phyloP scores from a whole-genome alignment of 2,329 filamentous ascomycete species.

The Colletotrichum sp. region DNA sequence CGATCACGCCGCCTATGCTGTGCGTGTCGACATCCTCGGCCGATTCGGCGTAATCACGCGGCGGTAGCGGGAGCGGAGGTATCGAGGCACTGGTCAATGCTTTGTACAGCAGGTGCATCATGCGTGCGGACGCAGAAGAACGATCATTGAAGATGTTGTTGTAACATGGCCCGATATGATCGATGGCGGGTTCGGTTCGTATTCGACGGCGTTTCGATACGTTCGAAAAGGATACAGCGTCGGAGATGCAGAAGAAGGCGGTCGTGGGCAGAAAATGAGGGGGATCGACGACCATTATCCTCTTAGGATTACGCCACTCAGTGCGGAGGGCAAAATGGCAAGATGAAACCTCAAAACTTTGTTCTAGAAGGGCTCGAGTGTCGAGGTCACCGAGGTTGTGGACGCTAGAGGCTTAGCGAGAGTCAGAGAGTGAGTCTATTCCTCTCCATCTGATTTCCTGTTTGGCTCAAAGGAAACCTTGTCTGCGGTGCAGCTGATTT shows the following conservation, averaged over 20 bases:
- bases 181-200: background rate
- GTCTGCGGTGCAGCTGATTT: background rate
- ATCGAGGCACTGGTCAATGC: slow-evolving; percentile 1
- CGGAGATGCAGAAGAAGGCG: background rate
- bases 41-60: background rate
- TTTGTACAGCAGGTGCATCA: slow-evolving; percentile 1
- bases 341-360: background rate
- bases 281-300: background rate
- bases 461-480: background rate
- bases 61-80: background rate
- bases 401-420: background rate
- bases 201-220: background rate
- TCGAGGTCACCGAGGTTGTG: background rate
- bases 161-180: background rate
- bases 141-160: background rate
- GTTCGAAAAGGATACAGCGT: background rate
- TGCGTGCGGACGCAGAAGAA: background rate
- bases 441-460: background rate
- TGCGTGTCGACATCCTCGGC: background rate
- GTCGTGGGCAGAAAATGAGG: background rate
- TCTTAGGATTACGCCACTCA: background rate
- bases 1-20: background rate
- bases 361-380: background rate
- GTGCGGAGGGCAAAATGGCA: background rate
- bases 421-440: background rate